A percentile compares a stretch with the other conserved stretches of the same genome.
phyloP scores from a whole-genome alignment of 495 filamentous ascomycete genomes.

The Xylaria venustula region DNA sequence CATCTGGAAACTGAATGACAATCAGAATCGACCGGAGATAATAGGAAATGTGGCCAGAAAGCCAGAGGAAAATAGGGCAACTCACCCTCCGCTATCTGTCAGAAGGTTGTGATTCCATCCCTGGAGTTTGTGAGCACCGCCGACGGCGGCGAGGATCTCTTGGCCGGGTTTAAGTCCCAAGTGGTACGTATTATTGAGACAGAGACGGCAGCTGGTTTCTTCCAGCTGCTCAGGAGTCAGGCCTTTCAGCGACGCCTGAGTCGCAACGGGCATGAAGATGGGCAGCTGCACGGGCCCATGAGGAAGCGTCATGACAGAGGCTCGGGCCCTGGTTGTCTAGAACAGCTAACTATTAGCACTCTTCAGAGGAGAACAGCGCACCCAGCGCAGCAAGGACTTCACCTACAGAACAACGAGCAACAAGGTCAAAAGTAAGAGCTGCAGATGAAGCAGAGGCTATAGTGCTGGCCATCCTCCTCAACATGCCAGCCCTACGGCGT shows the following conservation, averaged over 20 bases:
- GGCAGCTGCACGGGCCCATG: constrained; percentile 89
- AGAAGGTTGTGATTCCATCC: constrained; percentile 94
- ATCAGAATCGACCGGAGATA: not conserved
- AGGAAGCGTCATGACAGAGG: constrained; percentile 83
- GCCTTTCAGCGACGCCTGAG: constrained; percentile 95
- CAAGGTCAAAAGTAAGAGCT: constrained; percentile 77
- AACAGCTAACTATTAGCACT: constrained; percentile 2
- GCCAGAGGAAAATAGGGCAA: constrained; percentile 14
- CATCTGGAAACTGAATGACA: constrained; percentile 82
- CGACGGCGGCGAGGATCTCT: constrained; percentile 77
- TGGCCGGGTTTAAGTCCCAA: constrained; percentile 93
- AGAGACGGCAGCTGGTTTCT: constrained; percentile 82
- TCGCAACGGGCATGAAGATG: constrained; percentile 97
- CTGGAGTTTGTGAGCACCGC: constrained; percentile 90
- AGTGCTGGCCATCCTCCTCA: constrained; percentile 45
- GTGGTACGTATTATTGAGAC: constrained; percentile 97
- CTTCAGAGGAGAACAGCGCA: not conserved
- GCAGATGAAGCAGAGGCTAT: constrained; percentile 42
- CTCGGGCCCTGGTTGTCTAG: constrained; percentile 92
- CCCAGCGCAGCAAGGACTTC: not conserved
- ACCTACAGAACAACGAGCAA: constrained; percentile 80
- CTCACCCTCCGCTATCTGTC: constrained; percentile 96
- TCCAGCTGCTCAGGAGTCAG: constrained; percentile 90
- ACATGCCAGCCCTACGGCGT: not conserved
- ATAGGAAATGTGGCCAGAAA: no score